Base-by-base conservation (phyloP, 108 stramenopile species). In the Skeletonema marinoi region DNA sequence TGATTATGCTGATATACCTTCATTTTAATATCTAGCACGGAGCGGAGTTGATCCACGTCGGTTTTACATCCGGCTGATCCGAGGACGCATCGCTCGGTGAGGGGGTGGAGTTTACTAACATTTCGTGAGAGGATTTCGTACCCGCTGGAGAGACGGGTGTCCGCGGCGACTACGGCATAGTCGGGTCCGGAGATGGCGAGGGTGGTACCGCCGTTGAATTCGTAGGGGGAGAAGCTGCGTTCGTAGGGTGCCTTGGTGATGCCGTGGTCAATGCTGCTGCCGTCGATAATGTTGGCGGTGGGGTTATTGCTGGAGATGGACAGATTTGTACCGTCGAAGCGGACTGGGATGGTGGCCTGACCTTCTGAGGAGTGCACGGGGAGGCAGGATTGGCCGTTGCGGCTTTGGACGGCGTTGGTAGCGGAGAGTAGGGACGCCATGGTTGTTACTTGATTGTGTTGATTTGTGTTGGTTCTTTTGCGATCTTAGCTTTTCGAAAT, bases 131-230 rank as follows among this genome's bases (percentile, higher is more conserved):
- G 68, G 79, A 99, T 98, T 67, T 92, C 89, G 78, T 98, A 99
- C 5, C 98, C 99, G 46, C 86, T 84, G 56, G 86, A 85, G 63
- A 98, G 82, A 42, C 99, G 90, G 2, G 98, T 98, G 70, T 98
- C 97, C n/a, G 90, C 96, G 8, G 98, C 99, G 4, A 98, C 86
- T 9, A 99, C 93, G n/a, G 94, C 97, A 74, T 95, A 99, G 80
- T 98, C 96, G 12, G 78, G 56, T 39, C 97, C 97, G 46, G 93
- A 85, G 58, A 98, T 93, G 59, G 93, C 97, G 30, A 96, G 82
- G 19, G 90, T 92, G 25, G 97, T 98, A 21, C 95, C 95, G 9
- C 95, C 95, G 82, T 96, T 96, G 89, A 96, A 96, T 44, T 96
- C 95, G 77, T 96, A 96, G 32, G 95, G 95, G 39, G 83, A 86